Percentiles rank a stretch among this genome's conserved stretches.
These are phyloP conservation scores for Paradendryphiella salina DNA, from an alignment of 2,329 filamentous ascomycete species.

Conservation along the genomic window DNA sequence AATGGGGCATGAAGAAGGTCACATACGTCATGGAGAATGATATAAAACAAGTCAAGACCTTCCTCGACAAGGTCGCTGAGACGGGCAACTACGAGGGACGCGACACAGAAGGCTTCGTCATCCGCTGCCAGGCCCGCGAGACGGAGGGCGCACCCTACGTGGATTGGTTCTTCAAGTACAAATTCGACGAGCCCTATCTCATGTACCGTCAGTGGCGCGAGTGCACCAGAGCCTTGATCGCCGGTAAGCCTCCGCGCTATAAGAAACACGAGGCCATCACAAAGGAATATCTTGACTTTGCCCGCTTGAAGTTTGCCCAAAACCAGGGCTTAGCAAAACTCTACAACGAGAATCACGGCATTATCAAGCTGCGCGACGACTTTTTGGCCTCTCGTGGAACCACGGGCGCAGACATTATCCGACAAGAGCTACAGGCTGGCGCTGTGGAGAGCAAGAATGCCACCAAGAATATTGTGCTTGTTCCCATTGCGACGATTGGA, in stretches of 20 bases:
- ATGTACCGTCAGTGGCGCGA: slow-evolving; percentile 99
- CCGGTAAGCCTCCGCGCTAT: slow-evolving; percentile 71
- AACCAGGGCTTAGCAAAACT: slow-evolving; percentile 68
- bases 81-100: slow-evolving; percentile 87
- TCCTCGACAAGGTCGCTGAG: slow-evolving; percentile 82
- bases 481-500: slow-evolving; percentile 88
- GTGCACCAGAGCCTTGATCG: slow-evolving; percentile 87
- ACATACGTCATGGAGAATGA: slow-evolving; percentile 78
- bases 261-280: slow-evolving; percentile 91
- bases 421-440: slow-evolving; percentile 65
- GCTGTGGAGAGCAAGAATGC: slow-evolving; percentile 59
- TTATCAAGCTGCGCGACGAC: slow-evolving; percentile 85
- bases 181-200: slow-evolving; percentile 97
- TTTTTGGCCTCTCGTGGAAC: slow-evolving; percentile 83
- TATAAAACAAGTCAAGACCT: slow-evolving; percentile 71
- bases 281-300: slow-evolving; percentile 85
- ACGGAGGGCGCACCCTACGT: slow-evolving; percentile 60
- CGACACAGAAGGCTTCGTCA: slow-evolving; percentile 95
- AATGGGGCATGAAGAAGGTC: slow-evolving; percentile 93
- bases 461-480: slow-evolving; percentile 73
- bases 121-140: slow-evolving; percentile 75
- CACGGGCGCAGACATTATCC: slow-evolving; percentile 86
- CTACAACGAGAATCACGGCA: slow-evolving; percentile 90
- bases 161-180: slow-evolving; percentile 99
- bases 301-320: slow-evolving; percentile 69